Conservation (phyloP, 2,329 filamentous ascomycete species). For the Thielaviopsis musarum region DNA sequence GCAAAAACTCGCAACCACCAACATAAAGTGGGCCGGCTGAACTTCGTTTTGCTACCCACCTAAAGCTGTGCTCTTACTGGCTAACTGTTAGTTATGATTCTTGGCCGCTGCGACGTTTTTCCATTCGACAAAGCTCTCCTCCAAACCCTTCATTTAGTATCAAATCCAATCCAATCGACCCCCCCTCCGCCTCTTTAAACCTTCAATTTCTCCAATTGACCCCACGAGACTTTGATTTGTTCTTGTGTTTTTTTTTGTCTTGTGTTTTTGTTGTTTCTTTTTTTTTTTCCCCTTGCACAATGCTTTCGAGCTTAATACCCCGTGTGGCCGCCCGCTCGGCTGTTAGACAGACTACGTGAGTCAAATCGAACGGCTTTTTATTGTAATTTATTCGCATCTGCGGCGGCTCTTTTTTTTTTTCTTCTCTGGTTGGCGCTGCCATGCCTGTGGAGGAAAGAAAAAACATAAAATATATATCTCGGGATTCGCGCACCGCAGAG, state of each 20-base stretch:
- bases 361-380: conserved; percentile 2
- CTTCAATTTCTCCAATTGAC: not conserved
- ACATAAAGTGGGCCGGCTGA: conserved; percentile 7
- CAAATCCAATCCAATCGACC: conserved; percentile 2
- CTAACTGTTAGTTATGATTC: not conserved
- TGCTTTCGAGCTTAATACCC: conserved; percentile 45
- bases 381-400: not conserved
- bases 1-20: not conserved
- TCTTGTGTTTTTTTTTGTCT: conserved; percentile 2
- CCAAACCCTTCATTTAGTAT: not conserved
- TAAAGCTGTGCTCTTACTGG: not conserved
- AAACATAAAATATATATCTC: not conserved
- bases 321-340: conserved; percentile 39
- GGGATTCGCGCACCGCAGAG: not conserved
- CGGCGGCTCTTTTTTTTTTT: not conserved
- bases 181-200: not conserved
- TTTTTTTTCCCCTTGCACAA: conserved; percentile 21
- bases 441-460: not conserved
- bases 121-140: conserved; percentile 2
- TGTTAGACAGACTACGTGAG: conserved; percentile 32
- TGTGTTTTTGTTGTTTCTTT: conserved; percentile 6
- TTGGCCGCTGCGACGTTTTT: conserved; percentile 5
- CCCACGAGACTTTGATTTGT: not conserved
- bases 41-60: conserved; percentile 6
- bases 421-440: not conserved